Evolutionary conservation across 192 early-diverging fungal genomes (phyloP).

Genomic region (Backusella parvicylindrica): DNA sequence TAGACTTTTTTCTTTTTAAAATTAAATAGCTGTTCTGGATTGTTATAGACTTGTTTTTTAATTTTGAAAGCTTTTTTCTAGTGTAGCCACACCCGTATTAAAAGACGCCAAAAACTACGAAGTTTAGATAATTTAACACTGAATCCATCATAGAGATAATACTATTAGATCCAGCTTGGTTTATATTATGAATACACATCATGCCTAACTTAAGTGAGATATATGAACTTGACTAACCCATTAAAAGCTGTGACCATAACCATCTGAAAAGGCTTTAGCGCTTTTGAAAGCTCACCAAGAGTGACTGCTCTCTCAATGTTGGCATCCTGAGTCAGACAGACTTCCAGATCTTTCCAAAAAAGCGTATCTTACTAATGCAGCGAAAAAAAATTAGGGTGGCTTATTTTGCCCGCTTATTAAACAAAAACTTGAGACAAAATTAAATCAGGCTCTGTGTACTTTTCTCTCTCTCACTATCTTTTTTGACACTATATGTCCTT

Average conservation of each 20-base stretch:
- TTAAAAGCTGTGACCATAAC: no score
- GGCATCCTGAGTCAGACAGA: background rate
- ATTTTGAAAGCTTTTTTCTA: background rate
- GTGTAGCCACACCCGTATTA: no score
- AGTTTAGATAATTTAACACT: background rate
- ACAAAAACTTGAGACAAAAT: background rate
- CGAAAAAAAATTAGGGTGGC: background rate
- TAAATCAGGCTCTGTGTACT: background rate
- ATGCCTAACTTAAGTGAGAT: no score
- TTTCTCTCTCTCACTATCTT: no score
- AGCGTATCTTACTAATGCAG: background rate
- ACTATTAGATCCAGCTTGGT: background rate
- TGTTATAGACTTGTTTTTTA: background rate
- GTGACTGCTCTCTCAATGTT: background rate
- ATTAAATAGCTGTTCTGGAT: background rate
- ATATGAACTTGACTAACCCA: background rate
- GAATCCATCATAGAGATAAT: background rate
- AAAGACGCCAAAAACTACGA: no score
- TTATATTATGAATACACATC: no score
- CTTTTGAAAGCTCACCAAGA: background rate
- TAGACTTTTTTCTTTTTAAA: background rate
- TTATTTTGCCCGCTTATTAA: background rate
- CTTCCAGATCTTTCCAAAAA: slow-evolving; percentile 1
- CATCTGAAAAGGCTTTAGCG: no score
- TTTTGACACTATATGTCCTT: no score